Conservation (phyloP, 2,329 filamentous ascomycete species). For the Exophiala oligosperma region DNA sequence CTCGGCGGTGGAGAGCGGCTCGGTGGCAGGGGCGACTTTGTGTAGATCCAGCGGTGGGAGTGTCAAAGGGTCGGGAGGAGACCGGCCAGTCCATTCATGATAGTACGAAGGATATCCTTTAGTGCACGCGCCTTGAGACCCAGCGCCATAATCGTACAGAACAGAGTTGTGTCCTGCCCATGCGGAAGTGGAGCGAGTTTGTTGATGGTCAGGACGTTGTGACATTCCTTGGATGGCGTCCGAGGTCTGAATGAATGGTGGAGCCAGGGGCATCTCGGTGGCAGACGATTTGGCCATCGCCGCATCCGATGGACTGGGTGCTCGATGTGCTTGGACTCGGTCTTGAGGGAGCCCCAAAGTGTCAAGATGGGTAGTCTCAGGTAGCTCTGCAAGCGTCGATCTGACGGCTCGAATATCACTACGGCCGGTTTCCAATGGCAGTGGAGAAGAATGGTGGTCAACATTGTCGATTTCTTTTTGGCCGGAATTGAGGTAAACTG, state of each 20-base stretch:
- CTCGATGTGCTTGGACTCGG: conserved; percentile 17
- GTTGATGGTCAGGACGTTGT: neutral
- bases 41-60: neutral
- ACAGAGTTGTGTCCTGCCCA: conserved; percentile 21
- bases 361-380: neutral
- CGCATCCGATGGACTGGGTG: conserved; percentile 41
- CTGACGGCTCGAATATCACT: too few relatives aligned
- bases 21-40: neutral
- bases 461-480: neutral
- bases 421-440: too few relatives aligned
- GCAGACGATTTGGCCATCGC: conserved; percentile 36
- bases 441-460: neutral
- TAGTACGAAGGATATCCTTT: neutral
- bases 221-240: neutral
- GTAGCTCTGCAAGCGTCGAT: too few relatives aligned
- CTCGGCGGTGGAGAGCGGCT: neutral
- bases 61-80: neutral
- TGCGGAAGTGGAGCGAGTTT: conserved; percentile 1
- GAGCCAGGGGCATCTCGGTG: conserved; percentile 1
- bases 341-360: neutral
- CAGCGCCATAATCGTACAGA: conserved; percentile 9
- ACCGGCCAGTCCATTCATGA: too few relatives aligned
- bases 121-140: neutral
- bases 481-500: neutral
- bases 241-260: neutral